Evolutionary conservation across 1,284 basidiomycete genomes (phyloP), one percentile per base, ranked within the genome.

Genomic region (Rhodofomes roseus): DNA sequence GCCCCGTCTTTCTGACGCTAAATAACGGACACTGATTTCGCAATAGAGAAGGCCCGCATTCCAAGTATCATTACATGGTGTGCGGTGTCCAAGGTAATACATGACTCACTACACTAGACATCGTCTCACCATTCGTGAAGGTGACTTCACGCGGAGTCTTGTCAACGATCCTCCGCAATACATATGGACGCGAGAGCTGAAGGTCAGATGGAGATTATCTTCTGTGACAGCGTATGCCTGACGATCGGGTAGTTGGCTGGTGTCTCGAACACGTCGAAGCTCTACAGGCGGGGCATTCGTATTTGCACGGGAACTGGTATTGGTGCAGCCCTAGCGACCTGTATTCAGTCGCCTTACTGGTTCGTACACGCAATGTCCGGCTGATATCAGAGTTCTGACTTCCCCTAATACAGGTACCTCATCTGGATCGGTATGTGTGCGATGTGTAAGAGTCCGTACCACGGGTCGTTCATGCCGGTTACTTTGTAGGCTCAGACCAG

Each of bases 261-360:
- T 61, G 86, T 92, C 43, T 90, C 89, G 22, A 88, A 92, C 69
- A 90, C 89, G 1, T 90, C 89, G 6, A 82, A 77, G 0, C 68
- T 92, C 16, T 92, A 92, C 73, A 87, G 79, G 61, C 84, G 89
- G 62, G 89, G 89, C 23, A 83, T 91, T 62, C 86, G 88, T 65
- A 82, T 91, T 60, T 91, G 89, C 72, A 91, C 89, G 1, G 89
- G 89, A 53, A 90, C 89, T 12, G 89, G 89, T 61, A 82, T 91
- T 56, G 89, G 89, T 36, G 87, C 89, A 40, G 88, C 87, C 2
- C 79, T 90, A 36, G 85, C 89, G 20, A 91, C 88, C 20, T 90
- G 87, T 65, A 76, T 89, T 40, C 89, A 90, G 70, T 86, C 85
- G 9, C 80, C 81, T 4, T 65, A 87, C 72, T 90, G 88, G 88